Percentiles rank a stretch among this genome's conserved stretches.
phyloP scores from a whole-genome alignment of 306 rosid species.

The Delonix regia region DNA sequence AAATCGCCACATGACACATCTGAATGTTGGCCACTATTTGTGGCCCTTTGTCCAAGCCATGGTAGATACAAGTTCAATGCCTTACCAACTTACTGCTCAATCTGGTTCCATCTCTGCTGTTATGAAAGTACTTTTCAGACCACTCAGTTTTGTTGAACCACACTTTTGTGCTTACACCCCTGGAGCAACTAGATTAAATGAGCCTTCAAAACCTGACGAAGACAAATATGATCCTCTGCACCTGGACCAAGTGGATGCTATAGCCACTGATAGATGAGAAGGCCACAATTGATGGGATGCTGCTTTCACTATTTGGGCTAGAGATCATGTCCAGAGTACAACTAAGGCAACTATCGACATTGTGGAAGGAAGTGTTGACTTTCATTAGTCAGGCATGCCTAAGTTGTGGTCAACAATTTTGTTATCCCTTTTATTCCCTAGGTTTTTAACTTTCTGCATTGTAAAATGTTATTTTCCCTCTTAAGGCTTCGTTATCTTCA shows the following conservation, averaged over 20 bases:
- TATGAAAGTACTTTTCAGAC: background rate
- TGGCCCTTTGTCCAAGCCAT: background rate
- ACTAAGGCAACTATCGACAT: slow-evolving; percentile 23
- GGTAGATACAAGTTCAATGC: background rate
- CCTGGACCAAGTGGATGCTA: background rate
- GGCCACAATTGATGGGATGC: background rate
- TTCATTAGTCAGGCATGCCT: background rate
- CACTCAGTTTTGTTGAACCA: background rate
- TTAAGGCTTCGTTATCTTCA: background rate
- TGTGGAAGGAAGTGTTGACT: slow-evolving; percentile 14
- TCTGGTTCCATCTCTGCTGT: background rate
- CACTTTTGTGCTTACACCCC: background rate
- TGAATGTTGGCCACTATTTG: background rate
- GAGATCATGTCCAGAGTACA: background rate
- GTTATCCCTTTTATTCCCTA: background rate
- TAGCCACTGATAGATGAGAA: background rate
- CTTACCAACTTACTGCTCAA: background rate
- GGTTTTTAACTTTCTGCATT: background rate
- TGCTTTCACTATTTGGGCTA: background rate
- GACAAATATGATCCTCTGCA: background rate
- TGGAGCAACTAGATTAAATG: background rate
- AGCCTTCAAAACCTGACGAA: slow-evolving; percentile 3
- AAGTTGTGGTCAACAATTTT: background rate
- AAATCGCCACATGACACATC: slow-evolving; percentile 6
- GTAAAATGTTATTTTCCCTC: background rate